Conservation (phyloP, 768 basidiomycete species). For the Hygrophoropsis aurantiaca region DNA sequence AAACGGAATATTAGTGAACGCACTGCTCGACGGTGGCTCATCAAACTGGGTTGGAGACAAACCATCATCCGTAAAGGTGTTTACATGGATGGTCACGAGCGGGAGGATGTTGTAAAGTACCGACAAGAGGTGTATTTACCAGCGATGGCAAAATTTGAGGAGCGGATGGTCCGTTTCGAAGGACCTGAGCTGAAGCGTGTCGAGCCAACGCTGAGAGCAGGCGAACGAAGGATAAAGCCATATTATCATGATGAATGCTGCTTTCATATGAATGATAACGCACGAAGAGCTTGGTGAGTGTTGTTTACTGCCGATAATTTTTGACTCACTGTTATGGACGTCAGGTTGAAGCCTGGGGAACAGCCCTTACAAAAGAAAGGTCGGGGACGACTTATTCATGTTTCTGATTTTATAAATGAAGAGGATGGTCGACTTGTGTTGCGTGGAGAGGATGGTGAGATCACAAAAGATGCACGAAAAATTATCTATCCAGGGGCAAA, state of each 20-base stretch:
- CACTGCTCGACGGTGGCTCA: slow-evolving; percentile 5
- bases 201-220: slow-evolving; percentile 17
- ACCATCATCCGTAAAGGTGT: slow-evolving; percentile 7
- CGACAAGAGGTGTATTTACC: slow-evolving; percentile 19
- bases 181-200: slow-evolving; percentile 15
- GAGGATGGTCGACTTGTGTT: slow-evolving; percentile 29
- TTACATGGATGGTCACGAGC: slow-evolving; percentile 19
- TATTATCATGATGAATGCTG: slow-evolving; percentile 33
- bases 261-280: slow-evolving; percentile 29
- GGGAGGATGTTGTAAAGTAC: no score
- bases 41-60: slow-evolving; percentile 13
- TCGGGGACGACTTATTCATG: slow-evolving; percentile 33
- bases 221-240: slow-evolving; percentile 26
- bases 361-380: no score
- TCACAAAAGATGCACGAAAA: slow-evolving; percentile 18
- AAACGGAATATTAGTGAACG: slow-evolving; percentile 23
- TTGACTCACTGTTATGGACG: no score
- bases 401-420: slow-evolving; percentile 39
- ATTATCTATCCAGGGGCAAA: slow-evolving; percentile 16
- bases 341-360: no score
- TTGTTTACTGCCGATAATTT: no score
- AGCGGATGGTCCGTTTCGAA: slow-evolving; percentile 12
- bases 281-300: not conserved
- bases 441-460: not conserved
- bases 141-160: slow-evolving; percentile 19